Evolutionary conservation across 805 yeast genomes (phyloP), one percentile per base, ranked within the genome.

Genomic region (Saccharomycopsis oosterbeekiorum): DNA sequence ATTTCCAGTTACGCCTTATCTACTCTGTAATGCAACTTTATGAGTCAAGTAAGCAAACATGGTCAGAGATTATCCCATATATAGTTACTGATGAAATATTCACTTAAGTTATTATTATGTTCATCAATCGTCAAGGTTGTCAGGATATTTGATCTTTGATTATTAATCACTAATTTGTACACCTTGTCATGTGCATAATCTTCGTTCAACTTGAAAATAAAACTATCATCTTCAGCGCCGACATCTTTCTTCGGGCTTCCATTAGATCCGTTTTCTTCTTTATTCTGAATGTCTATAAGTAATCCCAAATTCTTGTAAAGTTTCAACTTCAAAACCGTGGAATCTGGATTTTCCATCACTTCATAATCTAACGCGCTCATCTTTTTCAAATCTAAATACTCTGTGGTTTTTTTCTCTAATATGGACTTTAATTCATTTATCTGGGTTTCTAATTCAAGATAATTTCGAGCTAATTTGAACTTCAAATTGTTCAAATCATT

Each of bases 61-160:
- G 8, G 2, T 66, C 62, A 78, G 65, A 82, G 66, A 59, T 80
- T 78, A 64, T 88, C 94, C 96, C 96, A 89, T 39, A 89, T 80
- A 69, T 82, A 86, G 68, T 89, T 88, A 14, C 89, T 80, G 37
- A 87, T 80, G 70, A 87, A 88, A 67, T 79, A 85, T 62, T 84
- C 85, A 67, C 87, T 82, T 64, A 84, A 82, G 62, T 82, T 79
- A 39, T 76, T 75, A 54, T 78, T 57, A 8, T 37, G 41, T 37
- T 62, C 61, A 21, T 62, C 64, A 51, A 64, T 60, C 1, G 54
- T 59, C 53, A 64, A 58, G 2, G 62, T 59, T 9, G 66, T 64
- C 15, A 57, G 43, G 10, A 61, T 41, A 43, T 64, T 64, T 2
- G 62, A 55, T 34, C 60, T n/a, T n/a, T 54, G 58, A 51, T 64